Conservation (phyloP, 805 yeast species). For the Zygosaccharomyces gambellarensis region DNA sequence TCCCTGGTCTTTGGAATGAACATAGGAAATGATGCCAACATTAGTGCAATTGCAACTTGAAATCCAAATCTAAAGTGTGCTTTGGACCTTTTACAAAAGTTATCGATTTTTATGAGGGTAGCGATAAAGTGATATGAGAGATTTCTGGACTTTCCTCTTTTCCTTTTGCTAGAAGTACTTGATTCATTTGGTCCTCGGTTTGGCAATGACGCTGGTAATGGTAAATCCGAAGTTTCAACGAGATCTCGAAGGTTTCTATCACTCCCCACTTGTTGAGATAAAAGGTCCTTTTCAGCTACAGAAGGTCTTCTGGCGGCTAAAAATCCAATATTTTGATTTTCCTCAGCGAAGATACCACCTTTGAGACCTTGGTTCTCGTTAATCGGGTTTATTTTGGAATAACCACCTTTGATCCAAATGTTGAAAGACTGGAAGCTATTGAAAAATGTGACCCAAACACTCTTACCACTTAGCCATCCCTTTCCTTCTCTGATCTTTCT, state of each 20-base stretch:
- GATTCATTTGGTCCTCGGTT: background rate
- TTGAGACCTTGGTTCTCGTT: conserved; percentile 37
- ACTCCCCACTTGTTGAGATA: conserved; percentile 19
- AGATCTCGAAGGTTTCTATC: conserved; percentile 1
- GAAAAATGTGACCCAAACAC: conserved; percentile 42
- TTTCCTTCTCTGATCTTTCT: conserved; percentile 33
- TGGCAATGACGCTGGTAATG: conserved; percentile 8
- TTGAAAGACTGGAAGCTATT: conserved; percentile 33
- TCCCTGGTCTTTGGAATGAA: conserved; percentile 42
- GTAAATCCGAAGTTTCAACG: conserved; percentile 5
- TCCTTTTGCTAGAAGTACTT: background rate
- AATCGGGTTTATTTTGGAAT: conserved; percentile 9
- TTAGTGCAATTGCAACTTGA: conserved; percentile 43
- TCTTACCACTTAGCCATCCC: conserved; percentile 37
- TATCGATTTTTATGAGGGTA: conserved; percentile 12
- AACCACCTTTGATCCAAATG: conserved; percentile 36
- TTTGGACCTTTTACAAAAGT: conserved; percentile 20
- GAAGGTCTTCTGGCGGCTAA: conserved; percentile 25
- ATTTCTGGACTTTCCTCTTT: background rate
- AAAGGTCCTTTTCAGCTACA: conserved; percentile 26
- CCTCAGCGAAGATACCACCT: conserved; percentile 24
- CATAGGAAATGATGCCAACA: conserved; percentile 48
- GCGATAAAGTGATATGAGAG: conserved; percentile 2
- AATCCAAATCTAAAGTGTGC: conserved; percentile 44
- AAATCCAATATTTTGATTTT: conserved; percentile 6